Base-by-base conservation (phyloP, 78 protist species). In the Chrysochromulina tobinii region DNA sequence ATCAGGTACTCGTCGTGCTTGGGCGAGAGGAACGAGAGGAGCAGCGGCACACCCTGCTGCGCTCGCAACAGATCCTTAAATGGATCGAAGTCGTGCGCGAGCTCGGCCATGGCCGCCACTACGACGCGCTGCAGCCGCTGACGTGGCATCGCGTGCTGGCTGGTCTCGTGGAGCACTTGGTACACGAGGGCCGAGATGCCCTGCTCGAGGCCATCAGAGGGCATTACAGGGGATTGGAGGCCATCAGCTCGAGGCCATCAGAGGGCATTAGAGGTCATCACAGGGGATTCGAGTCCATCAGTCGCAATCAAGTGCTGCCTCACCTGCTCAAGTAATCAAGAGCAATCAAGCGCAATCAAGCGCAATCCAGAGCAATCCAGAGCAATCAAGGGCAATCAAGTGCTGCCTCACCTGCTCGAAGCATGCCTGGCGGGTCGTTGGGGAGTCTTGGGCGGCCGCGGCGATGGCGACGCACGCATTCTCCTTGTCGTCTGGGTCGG, bases 381-480 rank as follows among this genome's bases (percentile, higher is more conserved):
- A 38, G 38, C 38, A 38, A 38, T 38, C 38, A 38, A 38, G 38
- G 38, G 38, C 38, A 38, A 38, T 38, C 38, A 38, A 38, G 38
- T 0, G 38, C n/a, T 38, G 38, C 38, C 38, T 38, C 38, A 38
- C 38, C 38, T 38, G 38, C 38, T 38, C 38, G 38, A 38, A 38
- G 38, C 38, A 38, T 38, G 38, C 38, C 38, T 38, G 38, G 38
- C 38, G 38, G 38, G 38, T 38, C 38, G 38, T 38, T 38, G 38
- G 8, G 64, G 21, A 12, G 21, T 7, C 72, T 20, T 66, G 72
- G 8, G 72, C 72, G 15, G 27, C 81, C 12, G 81, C 38, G 14
- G 81, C 81, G 53, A 72, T 72, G 81, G 81, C 81, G 81, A 72
- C 53, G 15, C 81, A 72, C 81, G 81, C 81, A 53, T 72, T 38